Base-by-base conservation (phyloP, 805 yeast genomes). In the Isabelozyma heimii region DNA sequence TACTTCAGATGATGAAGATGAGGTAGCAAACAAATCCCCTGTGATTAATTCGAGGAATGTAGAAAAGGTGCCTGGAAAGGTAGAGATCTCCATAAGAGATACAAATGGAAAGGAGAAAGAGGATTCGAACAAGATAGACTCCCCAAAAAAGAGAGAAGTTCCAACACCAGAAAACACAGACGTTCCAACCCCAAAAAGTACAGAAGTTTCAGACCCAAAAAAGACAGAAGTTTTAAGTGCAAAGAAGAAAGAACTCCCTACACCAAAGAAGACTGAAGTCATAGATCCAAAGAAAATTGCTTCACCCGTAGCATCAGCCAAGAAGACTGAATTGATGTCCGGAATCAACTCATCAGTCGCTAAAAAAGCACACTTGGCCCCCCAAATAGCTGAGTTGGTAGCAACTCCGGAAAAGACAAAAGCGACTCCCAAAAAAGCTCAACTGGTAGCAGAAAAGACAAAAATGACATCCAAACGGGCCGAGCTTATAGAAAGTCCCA, bases 331-430 rank as follows among this genome's bases (percentile, higher is more conserved):
- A 1, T 58, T 66, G 6, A 44, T n/a, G n/a, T n/a, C n/a, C n/a
- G n/a, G n/a, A n/a, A n/a, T n/a, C n/a, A n/a, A 59, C 9, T 62
- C 65, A 14, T 63, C 65, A 26, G 63, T 62, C 30, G 62, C 57
- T 1, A 60, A 52, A 1, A 57, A 54, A 30, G 26, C 5, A 2
- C 2, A 38, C 2, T 9, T 38, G 26, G 8, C 41, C 14, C 20
- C 41, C 5, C 5, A 38, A 38, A 12, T 7, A 16, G 41, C 41
- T 20, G n/a, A 38, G 20, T 8, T 4, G n/a, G 16, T 16, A 13
- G 20, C 26, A 15, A n/a, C n/a, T 39, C 4, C 26, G 8, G 16
- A 17, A 12, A 20, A 39, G 12, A 20, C 42, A 17, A 17, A 17
- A 16, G 26, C 16, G n/a, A 17, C 42, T 15, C 42, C 27, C 24